Percentiles rank a stretch among this genome's conserved stretches.
Conservation (phyloP, 768 basidiomycete genomes). For the Auriscalpium orientale region DNA sequence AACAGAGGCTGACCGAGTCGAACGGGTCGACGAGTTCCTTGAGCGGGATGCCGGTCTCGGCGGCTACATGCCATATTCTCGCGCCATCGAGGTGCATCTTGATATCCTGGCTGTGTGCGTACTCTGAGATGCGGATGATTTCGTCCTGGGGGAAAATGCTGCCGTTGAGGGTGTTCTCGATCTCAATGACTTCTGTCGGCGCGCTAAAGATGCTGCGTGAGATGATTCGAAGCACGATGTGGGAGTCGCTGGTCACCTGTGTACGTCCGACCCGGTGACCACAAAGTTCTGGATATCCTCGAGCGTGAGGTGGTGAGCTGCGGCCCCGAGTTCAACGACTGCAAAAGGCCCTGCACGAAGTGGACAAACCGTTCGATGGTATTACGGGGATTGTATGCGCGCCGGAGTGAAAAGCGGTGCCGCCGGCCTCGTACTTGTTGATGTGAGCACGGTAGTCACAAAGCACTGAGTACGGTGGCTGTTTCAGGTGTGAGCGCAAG, state of each 20-base stretch:
- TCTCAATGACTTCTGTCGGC: constrained; percentile 74
- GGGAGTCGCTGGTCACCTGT: constrained; percentile 36
- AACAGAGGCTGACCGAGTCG: constrained; percentile 89
- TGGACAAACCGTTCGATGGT: constrained; percentile 50
- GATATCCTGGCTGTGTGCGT: constrained; percentile 59
- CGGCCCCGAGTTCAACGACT: constrained; percentile 12
- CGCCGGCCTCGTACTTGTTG: constrained; percentile 85
- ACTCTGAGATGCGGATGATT: constrained; percentile 71
- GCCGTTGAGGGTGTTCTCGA: constrained; percentile 94
- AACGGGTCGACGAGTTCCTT: constrained; percentile 81
- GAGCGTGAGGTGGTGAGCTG: constrained; percentile 65
- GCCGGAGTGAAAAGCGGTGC: constrained; percentile 74
- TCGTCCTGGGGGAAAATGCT: constrained; percentile 89
- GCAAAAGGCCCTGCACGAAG: not conserved
- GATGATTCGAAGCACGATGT: too few relatives aligned
- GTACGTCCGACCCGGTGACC: constrained; percentile 54
- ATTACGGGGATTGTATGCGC: constrained; percentile 58
- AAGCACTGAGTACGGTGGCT: constrained; percentile 88
- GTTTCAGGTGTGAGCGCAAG: constrained; percentile 77
- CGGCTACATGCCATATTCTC: constrained; percentile 88
- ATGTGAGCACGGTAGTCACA: constrained; percentile 85
- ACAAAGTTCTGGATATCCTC: constrained; percentile 64
- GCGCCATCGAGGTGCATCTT: constrained; percentile 92
- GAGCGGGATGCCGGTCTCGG: constrained; percentile 58
- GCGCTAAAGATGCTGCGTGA: constrained; percentile 37